These are phyloP conservation scores for Phlyctochytrium bullatum DNA, from an alignment of 192 early-diverging fungal genomes.

Conservation along the genomic window DNA sequence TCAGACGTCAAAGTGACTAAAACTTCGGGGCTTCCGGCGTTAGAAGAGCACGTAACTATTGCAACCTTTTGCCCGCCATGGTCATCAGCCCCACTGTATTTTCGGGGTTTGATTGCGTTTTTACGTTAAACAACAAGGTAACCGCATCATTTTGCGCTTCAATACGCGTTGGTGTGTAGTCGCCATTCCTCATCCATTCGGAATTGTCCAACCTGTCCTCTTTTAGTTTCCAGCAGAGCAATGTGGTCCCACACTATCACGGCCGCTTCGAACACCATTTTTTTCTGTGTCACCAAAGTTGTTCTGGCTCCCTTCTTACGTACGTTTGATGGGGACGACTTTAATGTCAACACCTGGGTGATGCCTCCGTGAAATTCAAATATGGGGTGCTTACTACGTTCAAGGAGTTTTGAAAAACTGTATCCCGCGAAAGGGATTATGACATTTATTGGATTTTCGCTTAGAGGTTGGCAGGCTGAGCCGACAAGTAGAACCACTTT, in stretches of 20 bases:
- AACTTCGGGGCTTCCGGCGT: conserved; percentile 74
- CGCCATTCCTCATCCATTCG: conserved; percentile 98
- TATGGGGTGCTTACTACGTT: no score
- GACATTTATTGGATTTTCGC: no score
- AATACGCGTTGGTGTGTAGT: conserved; percentile 90
- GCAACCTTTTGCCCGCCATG: conserved; percentile 84
- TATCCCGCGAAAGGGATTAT: no score
- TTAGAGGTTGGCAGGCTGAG: conserved; percentile 48
- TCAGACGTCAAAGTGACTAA: conserved; percentile 89
- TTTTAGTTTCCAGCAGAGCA: no score
- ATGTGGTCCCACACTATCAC: no score
- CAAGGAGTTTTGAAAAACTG: no score
- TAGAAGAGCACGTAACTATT: neutral
- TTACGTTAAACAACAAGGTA: conserved; percentile 85
- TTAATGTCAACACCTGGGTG: no score
- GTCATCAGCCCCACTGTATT: conserved; percentile 95
- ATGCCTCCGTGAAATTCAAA: no score
- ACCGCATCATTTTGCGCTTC: conserved; percentile 94
- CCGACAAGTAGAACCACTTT: conserved; percentile 99
- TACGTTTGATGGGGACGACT: no score
- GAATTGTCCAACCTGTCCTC: conserved; percentile 81
- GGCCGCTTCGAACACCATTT: no score
- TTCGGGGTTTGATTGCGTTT: conserved; percentile 90
- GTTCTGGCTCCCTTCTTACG: no score
- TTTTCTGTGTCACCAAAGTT: no score